Evolutionary conservation across 768 basidiomycete genomes (phyloP).

Genomic region (Serendipita sp.): DNA sequence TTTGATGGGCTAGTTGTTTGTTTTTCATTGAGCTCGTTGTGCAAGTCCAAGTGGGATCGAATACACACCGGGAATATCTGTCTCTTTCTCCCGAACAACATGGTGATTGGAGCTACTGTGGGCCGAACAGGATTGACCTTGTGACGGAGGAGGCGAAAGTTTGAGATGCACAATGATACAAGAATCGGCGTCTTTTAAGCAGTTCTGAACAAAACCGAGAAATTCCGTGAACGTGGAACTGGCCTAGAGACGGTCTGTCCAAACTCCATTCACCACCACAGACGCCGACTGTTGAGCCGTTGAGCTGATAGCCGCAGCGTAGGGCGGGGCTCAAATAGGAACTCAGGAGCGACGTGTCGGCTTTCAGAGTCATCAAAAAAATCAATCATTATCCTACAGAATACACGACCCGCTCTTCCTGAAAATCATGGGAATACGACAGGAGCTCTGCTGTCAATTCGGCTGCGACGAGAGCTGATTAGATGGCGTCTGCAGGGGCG

Average conservation of each 20-base stretch:
- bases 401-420: neutral
- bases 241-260: constrained; percentile 2
- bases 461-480: neutral
- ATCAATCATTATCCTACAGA: neutral
- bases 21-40: neutral
- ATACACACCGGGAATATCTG: neutral
- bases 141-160: neutral
- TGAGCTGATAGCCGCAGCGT: neutral
- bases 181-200: neutral
- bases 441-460: neutral
- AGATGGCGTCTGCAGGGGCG: neutral
- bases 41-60: neutral
- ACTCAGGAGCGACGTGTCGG: neutral
- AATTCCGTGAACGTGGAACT: neutral
- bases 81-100: neutral
- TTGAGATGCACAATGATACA: neutral
- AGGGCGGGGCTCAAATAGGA: neutral
- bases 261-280: neutral
- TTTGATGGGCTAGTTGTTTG: neutral
- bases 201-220: neutral
- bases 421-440: neutral
- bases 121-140: neutral
- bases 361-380: neutral
- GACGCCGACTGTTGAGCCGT: neutral
- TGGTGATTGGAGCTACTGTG: neutral